Base-by-base conservation (phyloP, 192 early-diverging fungal genomes). In the Dispira simplex region DNA sequence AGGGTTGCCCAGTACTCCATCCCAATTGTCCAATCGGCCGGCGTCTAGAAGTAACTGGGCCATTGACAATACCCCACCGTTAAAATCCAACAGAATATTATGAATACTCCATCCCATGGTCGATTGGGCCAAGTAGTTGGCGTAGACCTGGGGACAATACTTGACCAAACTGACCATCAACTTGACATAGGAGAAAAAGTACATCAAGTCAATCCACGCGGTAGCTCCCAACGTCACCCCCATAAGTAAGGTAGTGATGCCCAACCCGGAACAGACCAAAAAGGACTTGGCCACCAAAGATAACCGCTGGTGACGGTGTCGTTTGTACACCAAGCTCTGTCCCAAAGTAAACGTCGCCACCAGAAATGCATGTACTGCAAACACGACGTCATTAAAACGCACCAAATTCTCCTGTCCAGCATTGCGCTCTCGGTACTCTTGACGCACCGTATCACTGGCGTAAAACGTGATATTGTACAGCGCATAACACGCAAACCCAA, bases 31-130 rank as follows among this genome's bases (percentile, higher is more conserved):
- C 11, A 78, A 65, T 1, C 82, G 63, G 16, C 66, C 71, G 0
- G 85, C 80, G 71, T 97, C 94, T 47, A 93, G 62, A 0, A 95
- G 45, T 45, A 89, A 66, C 68, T 97, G 94, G 1, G 76, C 49
- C 59, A 92, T 74, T 23, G 89, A 91, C 32, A 93, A 66, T 0
- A 71, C 46, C 0, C 94, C 94, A 43, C 94, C 94, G 20, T 83
- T 83, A 27, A 90, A 86, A 68, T 97, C 94, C 51, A 94, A 73
- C 8, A 94, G 48, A 60, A 94, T 92, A 60, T 90, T 92, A 52
- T 85, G 80, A 52, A 95, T 91, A 54, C 85, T 88, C 92, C 92
- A 97, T 0, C 94, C 94, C 0, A 78, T 81, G 0, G 94, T 97
- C 1, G 88, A 91, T 66, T 86, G 73, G 20, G 83, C 77, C 21